Evolutionary conservation across 192 early-diverging fungal species (phyloP), one percentile per base, ranked within the genome.

Genomic region (Haplosporangium gracile): DNA sequence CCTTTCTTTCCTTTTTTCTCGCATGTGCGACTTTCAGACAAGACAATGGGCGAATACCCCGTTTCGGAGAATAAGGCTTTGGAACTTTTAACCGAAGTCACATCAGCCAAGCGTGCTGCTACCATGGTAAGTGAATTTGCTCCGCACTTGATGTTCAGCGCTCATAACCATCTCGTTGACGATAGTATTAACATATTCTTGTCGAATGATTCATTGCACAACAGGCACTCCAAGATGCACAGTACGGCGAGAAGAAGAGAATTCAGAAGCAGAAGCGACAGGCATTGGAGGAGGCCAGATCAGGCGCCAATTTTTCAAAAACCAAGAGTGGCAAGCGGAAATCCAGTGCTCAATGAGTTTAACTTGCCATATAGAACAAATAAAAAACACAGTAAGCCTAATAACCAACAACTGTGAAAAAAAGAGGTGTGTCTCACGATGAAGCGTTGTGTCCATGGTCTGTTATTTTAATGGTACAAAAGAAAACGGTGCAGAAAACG

Each of bases 31-130:
- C 51, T 5, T 38, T 68, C 81, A 95, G 96, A 94, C 79, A 96
- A 94, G 71, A 93, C 97, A 81, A 90, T 99, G 90, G 91, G 90
- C 36, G 94, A 97, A 78, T 94, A 93, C 70, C 80, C 90, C 29
- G 83, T 99, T 18, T 86, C 91, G 11, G 99, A 99, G 81, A 93
- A 94, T 69, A 93, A 94, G 55, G 96, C 98, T 8, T 82, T 99
- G 38, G 97, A 97, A 29, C 86, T 93, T 13, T 90, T 99, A 88
- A 95, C 93, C 78, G 95, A 95, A 79, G 97, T 99, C 9, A 86
- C 93, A 24, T 88, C 94, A 0, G 99, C 99, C 22, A 98, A 97
- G 88, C 89, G 98, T 0, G 94, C 95, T 15, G 98, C 99, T 5
- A 94, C 88, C 55, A 95, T 96, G 96, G 95, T 96, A 93, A 74